Base-by-base conservation (phyloP, 2,329 filamentous ascomycete species). In the Talaromyces funiculosus region DNA sequence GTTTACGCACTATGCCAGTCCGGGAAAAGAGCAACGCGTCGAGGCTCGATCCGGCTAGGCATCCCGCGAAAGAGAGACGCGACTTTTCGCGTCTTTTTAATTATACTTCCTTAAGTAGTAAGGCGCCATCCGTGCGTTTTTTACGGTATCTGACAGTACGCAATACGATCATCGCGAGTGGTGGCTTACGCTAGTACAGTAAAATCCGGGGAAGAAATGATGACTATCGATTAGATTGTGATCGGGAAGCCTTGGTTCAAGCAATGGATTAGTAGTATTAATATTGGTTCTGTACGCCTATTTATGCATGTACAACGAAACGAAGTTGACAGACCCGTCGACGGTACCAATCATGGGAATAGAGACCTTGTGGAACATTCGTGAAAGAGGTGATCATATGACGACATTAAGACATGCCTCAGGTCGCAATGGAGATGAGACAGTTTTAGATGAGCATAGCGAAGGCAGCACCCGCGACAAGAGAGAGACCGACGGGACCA, bases 391-490 rank as follows among this genome's bases (percentile, higher is more conserved):
- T 49, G 29, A 20, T 51, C 47, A 20, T 33, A 33, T 20, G 45
- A 18, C 24, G 29, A 20, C 9, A 51, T 51, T 14, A 51, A 20
- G 45, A 20, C 26, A 51, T 33, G 26, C n/a, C n/a, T 51, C 47
- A 22, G n/a, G 31, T 37, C 33, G 35, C 33, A n/a, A 54, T 24
- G 18, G 29, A 26, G n/a, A 22, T 14, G 22, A 18, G 3, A 54
- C 10, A 10, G 6, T 3, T 64, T 73, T 74, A 79, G 65, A 79
- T 67, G 63, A 80, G 70, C 65, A 75, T 74, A 65, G 75, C 74
- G 51, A 80, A 67, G 53, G 75, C 69, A 62, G 72, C 70, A 68
- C 76, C 77, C 64, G 76, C 78, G 22, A 78, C 71, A 61, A 78
- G 67, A 22, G 70, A 68, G 20, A 78, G 67, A 24, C 70, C 68